Percentiles rank a stretch among this genome's conserved stretches.
phyloP scores from a whole-genome alignment of 2,329 filamentous ascomycete species.

The Exophiala xenobiotica region DNA sequence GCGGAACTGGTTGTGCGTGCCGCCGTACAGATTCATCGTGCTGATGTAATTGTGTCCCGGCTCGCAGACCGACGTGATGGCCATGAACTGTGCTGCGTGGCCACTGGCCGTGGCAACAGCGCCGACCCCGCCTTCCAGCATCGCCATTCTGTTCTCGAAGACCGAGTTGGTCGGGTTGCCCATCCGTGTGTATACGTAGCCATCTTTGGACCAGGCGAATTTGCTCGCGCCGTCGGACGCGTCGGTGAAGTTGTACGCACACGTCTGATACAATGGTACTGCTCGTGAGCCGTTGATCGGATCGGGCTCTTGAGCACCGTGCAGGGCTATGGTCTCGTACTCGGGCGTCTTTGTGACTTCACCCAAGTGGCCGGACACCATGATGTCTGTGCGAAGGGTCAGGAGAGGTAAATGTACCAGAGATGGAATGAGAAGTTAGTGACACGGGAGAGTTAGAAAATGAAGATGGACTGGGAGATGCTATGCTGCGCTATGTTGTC shows the following conservation, averaged over 20 bases:
- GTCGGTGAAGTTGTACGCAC: slow-evolving; percentile 89
- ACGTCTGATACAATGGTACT: slow-evolving; percentile 93
- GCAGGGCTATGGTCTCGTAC: slow-evolving; percentile 83
- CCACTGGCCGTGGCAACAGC: slow-evolving; percentile 66
- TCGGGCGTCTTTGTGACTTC: slow-evolving; percentile 39
- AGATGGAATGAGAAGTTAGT: neutral
- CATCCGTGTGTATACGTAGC: slow-evolving; percentile 96
- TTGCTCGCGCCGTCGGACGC: slow-evolving; percentile 91
- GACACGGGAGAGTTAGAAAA: neutral
- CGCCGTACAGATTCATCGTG: slow-evolving; percentile 82
- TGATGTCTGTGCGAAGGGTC: slow-evolving; percentile 20
- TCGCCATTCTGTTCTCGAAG: slow-evolving; percentile 68
- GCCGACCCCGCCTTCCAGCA: slow-evolving; percentile 69
- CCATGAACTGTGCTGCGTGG: slow-evolving; percentile 83
- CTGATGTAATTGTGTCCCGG: slow-evolving; percentile 85
- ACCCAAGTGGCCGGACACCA: slow-evolving; percentile 36
- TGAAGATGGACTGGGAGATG: neutral
- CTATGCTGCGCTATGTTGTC: neutral
- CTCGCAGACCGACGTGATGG: slow-evolving; percentile 72
- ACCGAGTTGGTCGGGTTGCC: slow-evolving; percentile 95
- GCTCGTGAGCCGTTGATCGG: slow-evolving; percentile 79
- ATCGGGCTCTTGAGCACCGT: slow-evolving; percentile 79
- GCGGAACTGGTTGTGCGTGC: slow-evolving; percentile 92
- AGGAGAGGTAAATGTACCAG: neutral
- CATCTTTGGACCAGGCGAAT: slow-evolving; percentile 92